Conservation (phyloP, 2,329 filamentous ascomycete genomes). For the Diaporthe sp. region DNA sequence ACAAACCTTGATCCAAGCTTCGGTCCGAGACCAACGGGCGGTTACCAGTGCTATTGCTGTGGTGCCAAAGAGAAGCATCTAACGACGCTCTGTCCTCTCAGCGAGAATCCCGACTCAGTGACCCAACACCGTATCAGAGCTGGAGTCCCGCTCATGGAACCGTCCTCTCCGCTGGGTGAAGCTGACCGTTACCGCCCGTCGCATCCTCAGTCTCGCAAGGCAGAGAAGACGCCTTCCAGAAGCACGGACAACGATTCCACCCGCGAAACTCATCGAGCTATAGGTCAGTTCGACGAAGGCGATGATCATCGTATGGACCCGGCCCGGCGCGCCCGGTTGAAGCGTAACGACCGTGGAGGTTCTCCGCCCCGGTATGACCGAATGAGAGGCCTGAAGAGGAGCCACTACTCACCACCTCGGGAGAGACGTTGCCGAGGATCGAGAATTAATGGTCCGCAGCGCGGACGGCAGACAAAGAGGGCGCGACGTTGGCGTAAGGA, state of each 20-base stretch:
- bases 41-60: constrained; percentile 51
- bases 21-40: constrained; percentile 44
- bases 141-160: background rate
- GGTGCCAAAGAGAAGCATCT: constrained; percentile 46
- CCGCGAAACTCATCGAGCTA: constrained; percentile 32
- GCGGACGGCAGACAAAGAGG: too few relatives aligned
- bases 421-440: constrained; percentile 1
- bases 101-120: constrained; percentile 45
- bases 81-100: constrained; percentile 49
- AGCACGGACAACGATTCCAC: background rate
- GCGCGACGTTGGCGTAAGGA: background rate
- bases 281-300: background rate
- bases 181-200: background rate
- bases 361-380: background rate
- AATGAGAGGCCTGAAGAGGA: background rate
- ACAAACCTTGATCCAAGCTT: constrained; percentile 53
- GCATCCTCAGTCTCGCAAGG: background rate
- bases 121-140: constrained; percentile 43
- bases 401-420: background rate
- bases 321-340: background rate
- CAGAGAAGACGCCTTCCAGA: background rate
- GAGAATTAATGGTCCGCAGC: too few relatives aligned
- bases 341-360: background rate
- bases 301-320: constrained; percentile 6
- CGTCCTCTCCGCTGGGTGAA: background rate